Base-by-base conservation (phyloP, 768 basidiomycete species). In the Antrodiella citrinella region DNA sequence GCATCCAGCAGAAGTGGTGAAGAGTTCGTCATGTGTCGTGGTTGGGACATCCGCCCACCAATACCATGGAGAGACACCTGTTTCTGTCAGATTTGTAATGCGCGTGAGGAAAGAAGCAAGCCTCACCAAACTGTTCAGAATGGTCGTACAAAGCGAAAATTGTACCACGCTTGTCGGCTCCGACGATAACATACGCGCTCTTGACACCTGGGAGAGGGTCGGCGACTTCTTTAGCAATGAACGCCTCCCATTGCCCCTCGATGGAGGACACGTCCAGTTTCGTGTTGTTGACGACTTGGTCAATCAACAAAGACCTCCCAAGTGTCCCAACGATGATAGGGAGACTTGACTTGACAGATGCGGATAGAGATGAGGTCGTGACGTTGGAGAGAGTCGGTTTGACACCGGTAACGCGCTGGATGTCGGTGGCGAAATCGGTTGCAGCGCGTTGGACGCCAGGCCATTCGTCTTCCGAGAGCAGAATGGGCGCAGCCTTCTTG, bases 1-100 rank as follows among this genome's bases (percentile, higher is more conserved):
- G 51, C 71, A 72, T 0, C 67, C 66, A 4, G 63, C 42, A 1
- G 66, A 55, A 3, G 71, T 55, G 11, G 79, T 73, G 54, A 74
- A 78, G 21, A 86, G 52, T 26, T 75, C 62, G 10, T 68, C 60
- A 26, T 81, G 73, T 25, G 69, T 67, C 13, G 73, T 74, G 1
- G 74, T 70, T 5, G 81, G 81, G n/a, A 84, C 84, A 61, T 88
- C 84, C n/a, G 84, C 81, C 84, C 84, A 88, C 78, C 78, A 82
- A 52, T 76, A 80, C 80, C 81, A 83, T n/a, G 81, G 81, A 18
- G 80, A 82, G 26, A 83, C 80, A 50, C 80, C 79, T 81, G 49
- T 45, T 39, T 15, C n/a, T n/a, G n/a, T n/a, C 51, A 11, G 21
- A 47, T 48, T 10, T 38, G 18, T 38, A 10, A 38, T 10, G 10